phyloP scores from a whole-genome alignment of 2,329 filamentous ascomycete genomes.

The Plenodomus lindquistii region DNA sequence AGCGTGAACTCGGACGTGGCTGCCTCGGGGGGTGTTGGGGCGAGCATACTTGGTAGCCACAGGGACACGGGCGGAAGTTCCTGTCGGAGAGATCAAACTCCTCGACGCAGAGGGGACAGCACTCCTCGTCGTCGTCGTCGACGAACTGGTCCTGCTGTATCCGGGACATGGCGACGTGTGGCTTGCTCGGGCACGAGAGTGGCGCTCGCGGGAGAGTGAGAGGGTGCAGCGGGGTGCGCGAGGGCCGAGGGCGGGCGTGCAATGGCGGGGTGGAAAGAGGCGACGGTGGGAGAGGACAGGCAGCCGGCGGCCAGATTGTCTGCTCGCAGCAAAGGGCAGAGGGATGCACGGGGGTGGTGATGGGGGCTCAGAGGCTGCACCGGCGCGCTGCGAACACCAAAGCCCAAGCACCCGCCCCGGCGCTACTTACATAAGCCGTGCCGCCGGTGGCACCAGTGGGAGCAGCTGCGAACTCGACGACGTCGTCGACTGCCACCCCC shows the following conservation, averaged over 20 bases:
- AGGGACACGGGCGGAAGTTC: constrained; percentile 95
- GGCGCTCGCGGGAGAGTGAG: constrained; percentile 26
- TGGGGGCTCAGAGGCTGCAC: constrained; percentile 29
- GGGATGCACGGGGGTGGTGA: constrained; percentile 29
- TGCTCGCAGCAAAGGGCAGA: constrained; percentile 18
- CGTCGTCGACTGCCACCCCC: constrained; percentile 26
- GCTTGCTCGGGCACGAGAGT: constrained; percentile 21
- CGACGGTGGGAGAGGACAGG: constrained; percentile 24
- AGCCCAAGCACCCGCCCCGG: constrained; percentile 13
- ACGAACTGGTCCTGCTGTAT: constrained; percentile 57
- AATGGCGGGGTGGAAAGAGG: constrained; percentile 11
- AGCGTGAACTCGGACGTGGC: constrained; percentile 8
- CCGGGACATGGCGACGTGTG: constrained; percentile 50
- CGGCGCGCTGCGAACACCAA: constrained; percentile 18
- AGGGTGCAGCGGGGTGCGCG: constrained; percentile 9
- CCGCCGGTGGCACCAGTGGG: constrained; percentile 23
- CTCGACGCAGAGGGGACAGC: constrained; percentile 94
- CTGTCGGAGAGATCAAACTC: constrained; percentile 98
- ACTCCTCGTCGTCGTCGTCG: constrained; percentile 57
- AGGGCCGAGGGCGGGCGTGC: constrained; percentile 1
- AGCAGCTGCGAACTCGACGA: constrained; percentile 18
- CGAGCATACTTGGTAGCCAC: constrained; percentile 87
- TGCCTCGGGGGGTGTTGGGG: constrained; percentile 20
- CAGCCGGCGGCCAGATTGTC: constrained; percentile 38
- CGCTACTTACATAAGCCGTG: constrained; percentile 18